Percentiles rank a stretch among this genome's conserved stretches.
These are phyloP conservation scores for Cyclaneusma minus DNA, from an alignment of 2,329 filamentous ascomycete species.

Conservation along the genomic window DNA sequence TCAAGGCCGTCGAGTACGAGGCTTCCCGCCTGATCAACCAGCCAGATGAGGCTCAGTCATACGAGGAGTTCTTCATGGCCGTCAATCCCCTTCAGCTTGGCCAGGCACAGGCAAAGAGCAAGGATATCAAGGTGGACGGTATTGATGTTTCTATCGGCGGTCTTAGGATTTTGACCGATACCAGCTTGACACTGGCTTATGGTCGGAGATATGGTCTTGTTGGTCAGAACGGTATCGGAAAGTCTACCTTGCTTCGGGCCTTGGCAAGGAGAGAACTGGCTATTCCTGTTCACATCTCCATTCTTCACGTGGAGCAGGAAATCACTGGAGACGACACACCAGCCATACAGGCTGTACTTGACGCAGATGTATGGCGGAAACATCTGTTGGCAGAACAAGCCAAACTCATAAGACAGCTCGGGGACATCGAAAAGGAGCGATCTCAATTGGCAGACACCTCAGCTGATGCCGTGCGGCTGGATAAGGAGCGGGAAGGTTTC, in stretches of 20 bases:
- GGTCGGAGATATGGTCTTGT: slow-evolving; percentile 92
- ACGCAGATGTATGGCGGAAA: slow-evolving; percentile 97
- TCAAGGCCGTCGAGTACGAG: slow-evolving; percentile 98
- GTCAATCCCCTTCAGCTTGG: slow-evolving; percentile 93
- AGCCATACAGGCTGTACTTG: slow-evolving; percentile 84
- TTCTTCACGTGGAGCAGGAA: slow-evolving; percentile 98
- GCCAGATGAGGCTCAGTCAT: slow-evolving; percentile 71
- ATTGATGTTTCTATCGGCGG: slow-evolving; percentile 90
- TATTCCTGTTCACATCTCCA: slow-evolving; percentile 94
- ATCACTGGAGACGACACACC: slow-evolving; percentile 92
- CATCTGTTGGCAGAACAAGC: slow-evolving; percentile 81
- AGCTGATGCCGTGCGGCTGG: slow-evolving; percentile 69
- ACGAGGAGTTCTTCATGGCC: slow-evolving; percentile 99
- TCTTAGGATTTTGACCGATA: slow-evolving; percentile 78
- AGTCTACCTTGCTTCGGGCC: slow-evolving; percentile 85
- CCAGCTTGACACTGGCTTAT: slow-evolving; percentile 77
- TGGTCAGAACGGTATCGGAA: slow-evolving; percentile 98
- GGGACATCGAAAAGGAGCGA: slow-evolving; percentile 63
- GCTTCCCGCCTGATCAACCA: slow-evolving; percentile 78
- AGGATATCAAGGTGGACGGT: slow-evolving; percentile 96
- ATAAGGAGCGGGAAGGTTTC: slow-evolving; percentile 75
- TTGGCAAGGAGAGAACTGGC: slow-evolving; percentile 84
- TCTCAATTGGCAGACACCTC: slow-evolving; percentile 80
- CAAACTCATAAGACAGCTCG: slow-evolving; percentile 64
- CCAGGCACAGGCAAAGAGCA: slow-evolving; percentile 69